Evolutionary conservation across 192 early-diverging fungal genomes (phyloP).

Genomic region (Coemansia sp.): DNA sequence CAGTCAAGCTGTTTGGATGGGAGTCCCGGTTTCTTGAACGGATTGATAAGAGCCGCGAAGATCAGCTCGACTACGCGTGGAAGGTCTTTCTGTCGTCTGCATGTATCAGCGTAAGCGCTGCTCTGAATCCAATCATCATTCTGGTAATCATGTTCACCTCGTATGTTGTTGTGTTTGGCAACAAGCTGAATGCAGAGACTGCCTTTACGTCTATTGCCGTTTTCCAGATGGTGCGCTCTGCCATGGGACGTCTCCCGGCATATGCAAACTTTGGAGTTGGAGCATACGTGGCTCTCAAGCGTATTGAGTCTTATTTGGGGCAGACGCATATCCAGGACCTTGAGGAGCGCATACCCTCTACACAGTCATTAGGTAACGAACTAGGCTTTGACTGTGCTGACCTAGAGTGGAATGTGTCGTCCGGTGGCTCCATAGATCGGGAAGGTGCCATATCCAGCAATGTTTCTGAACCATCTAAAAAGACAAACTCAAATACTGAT

Average conservation of each 20-base stretch:
- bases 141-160: slow-evolving; percentile 60
- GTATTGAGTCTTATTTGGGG: slow-evolving; percentile 73
- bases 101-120: slow-evolving; percentile 54
- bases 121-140: slow-evolving; percentile 63
- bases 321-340: slow-evolving; percentile 68
- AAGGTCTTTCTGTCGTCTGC: slow-evolving; percentile 56
- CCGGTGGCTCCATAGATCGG: not conserved
- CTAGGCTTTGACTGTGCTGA: slow-evolving; percentile 35
- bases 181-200: slow-evolving; percentile 61
- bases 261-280: slow-evolving; percentile 60
- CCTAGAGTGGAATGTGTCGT: slow-evolving; percentile 26
- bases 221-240: slow-evolving; percentile 65
- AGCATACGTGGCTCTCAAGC: slow-evolving; percentile 62
- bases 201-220: slow-evolving; percentile 73
- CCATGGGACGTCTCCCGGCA: slow-evolving; percentile 63
- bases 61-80: slow-evolving; percentile 61
- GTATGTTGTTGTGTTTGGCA: slow-evolving; percentile 61
- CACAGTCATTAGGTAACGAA: not conserved
- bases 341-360: slow-evolving; percentile 23
- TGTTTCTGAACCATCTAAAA: not conserved
- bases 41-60: slow-evolving; percentile 63
- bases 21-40: slow-evolving; percentile 68
- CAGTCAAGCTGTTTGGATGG: slow-evolving; percentile 91
- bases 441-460: not conserved
- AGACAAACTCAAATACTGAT: not conserved